phyloP scores from a whole-genome alignment of 805 yeast species.

The Debaryomyces castellii region DNA sequence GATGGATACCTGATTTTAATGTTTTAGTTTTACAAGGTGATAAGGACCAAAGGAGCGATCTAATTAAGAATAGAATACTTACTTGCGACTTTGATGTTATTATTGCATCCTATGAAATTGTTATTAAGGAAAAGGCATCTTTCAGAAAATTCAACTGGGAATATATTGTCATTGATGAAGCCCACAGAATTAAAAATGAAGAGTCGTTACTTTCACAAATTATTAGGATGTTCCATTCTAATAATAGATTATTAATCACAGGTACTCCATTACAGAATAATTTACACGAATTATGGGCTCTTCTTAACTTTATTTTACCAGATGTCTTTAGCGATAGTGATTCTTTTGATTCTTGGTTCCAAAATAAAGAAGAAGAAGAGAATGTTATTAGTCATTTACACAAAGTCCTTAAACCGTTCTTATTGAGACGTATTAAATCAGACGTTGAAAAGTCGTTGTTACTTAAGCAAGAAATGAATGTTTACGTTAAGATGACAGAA shows the following conservation, averaged over 20 bases:
- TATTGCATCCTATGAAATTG: constrained; percentile 72
- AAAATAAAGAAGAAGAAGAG: constrained; percentile 37
- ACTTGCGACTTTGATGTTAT: constrained; percentile 71
- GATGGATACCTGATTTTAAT: constrained; percentile 79
- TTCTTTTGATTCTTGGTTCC: constrained; percentile 76
- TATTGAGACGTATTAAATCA: constrained; percentile 71
- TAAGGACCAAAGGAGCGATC: constrained; percentile 59
- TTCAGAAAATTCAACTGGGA: constrained; percentile 72
- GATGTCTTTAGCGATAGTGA: constrained; percentile 75
- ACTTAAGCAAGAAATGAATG: constrained; percentile 73
- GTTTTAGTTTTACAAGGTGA: constrained; percentile 74
- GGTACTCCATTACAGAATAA: constrained; percentile 85
- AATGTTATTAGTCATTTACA: constrained; percentile 66
- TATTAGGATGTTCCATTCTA: constrained; percentile 68
- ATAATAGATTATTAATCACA: constrained; percentile 68
- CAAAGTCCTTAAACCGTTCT: constrained; percentile 72
- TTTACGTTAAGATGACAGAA: constrained; percentile 72
- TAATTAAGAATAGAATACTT: constrained; percentile 51
- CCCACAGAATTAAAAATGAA: constrained; percentile 80
- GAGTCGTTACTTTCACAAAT: constrained; percentile 72
- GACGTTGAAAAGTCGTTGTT: constrained; percentile 79
- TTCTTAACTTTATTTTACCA: constrained; percentile 72
- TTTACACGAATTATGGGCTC: constrained; percentile 78
- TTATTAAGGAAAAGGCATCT: constrained; percentile 68
- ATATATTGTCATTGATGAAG: constrained; percentile 78